A percentile compares a stretch with the other conserved stretches of the same genome.
phyloP scores from a whole-genome alignment of 345 rosid genomes.

The Reutealis trisperma region DNA sequence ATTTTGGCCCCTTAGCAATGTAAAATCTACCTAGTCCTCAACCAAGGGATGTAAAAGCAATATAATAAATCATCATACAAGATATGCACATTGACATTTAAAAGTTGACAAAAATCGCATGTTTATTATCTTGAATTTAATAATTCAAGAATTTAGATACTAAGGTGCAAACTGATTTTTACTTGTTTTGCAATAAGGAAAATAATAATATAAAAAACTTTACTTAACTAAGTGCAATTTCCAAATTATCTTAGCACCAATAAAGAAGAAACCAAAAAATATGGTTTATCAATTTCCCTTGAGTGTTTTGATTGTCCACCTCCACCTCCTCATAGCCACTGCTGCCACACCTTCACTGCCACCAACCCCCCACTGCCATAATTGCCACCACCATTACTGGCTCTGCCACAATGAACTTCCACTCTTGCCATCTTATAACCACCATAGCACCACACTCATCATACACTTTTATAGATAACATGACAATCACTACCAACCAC shows the following conservation, averaged over 20 bases:
- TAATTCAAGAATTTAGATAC: not conserved
- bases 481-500: not conserved
- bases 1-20: not conserved
- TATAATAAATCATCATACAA: not conserved
- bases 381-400: not conserved
- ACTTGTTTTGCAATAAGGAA: not conserved
- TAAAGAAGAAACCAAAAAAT: not conserved
- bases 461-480: not conserved
- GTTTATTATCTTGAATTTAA: not conserved
- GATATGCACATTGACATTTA: not conserved
- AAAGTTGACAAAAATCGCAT: not conserved
- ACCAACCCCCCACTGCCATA: not conserved
- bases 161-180: not conserved
- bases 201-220: not conserved
- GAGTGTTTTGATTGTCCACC: not conserved
- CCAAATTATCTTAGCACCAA: not conserved
- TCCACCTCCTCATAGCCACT: not conserved
- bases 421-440: not conserved
- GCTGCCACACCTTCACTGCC: not conserved
- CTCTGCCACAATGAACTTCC: not conserved
- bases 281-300: not conserved
- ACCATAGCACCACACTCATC: not conserved
- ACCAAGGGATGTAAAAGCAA: too few species aligned
- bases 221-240: not conserved
- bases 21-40: not conserved